These are phyloP conservation scores for Tolypocladium endophyticum DNA, from an alignment of 2,329 filamentous ascomycete species.

Conservation along the genomic window DNA sequence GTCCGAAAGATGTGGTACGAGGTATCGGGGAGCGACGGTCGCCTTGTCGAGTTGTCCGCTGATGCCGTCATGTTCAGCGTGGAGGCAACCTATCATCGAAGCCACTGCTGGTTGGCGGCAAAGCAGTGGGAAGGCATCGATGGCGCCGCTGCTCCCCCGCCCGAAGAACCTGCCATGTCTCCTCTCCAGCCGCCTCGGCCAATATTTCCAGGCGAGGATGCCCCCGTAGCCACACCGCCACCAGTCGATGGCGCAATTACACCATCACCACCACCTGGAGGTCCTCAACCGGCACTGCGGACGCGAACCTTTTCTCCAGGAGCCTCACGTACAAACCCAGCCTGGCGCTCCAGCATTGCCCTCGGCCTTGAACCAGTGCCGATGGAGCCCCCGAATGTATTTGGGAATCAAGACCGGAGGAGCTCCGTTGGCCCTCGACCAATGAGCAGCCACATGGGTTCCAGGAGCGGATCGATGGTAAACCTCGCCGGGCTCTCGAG, in stretches of 20 bases:
- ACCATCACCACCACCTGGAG: constrained; percentile 16
- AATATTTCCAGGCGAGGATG: constrained; percentile 21
- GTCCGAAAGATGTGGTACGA: constrained; percentile 65
- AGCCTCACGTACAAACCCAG: constrained; percentile 20
- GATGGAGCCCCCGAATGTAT: constrained; percentile 19
- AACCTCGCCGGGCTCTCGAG: constrained; percentile 20
- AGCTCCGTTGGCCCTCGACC: constrained; percentile 24
- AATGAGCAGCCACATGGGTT: constrained; percentile 19
- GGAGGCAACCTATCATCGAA: constrained; percentile 49
- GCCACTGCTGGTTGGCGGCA: constrained; percentile 45
- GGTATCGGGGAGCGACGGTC: constrained; percentile 50
- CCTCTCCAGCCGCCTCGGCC: constrained; percentile 26
- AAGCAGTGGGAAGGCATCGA: constrained; percentile 35
- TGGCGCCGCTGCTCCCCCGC: constrained; percentile 14
- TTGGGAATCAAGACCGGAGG: constrained; percentile 20
- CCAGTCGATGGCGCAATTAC: constrained; percentile 10
- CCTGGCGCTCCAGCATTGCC: constrained; percentile 30
- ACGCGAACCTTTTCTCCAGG: constrained; percentile 28
- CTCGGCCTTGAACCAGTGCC: constrained; percentile 32
- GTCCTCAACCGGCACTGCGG: constrained; percentile 17
- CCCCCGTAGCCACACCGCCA: constrained; percentile 11
- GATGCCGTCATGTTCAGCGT: constrained; percentile 52
- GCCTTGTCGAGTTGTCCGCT: constrained; percentile 45
- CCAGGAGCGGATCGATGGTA: constrained; percentile 22
- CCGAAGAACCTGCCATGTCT: constrained; percentile 23